Percentiles rank a stretch among this genome's conserved stretches.
Evolutionary conservation across 1,139 yeast genomes (phyloP).

Genomic region (Wickerhamiella infanticola): DNA sequence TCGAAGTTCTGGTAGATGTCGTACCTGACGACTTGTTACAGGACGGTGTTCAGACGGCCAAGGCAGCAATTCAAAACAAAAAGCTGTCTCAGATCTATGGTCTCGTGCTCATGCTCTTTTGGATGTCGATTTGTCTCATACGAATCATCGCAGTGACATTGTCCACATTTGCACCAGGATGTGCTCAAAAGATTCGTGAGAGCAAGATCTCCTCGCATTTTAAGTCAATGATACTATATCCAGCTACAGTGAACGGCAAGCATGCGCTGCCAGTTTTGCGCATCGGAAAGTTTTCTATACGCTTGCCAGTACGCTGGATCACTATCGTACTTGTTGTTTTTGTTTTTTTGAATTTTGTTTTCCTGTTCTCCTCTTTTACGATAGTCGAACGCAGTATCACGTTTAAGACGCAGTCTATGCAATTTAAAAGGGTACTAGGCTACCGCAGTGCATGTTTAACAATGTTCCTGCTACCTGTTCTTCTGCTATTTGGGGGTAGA

Average conservation of each 20-base stretch:
- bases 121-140: slow-evolving; percentile 20
- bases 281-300: slow-evolving; percentile 18
- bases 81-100: background rate
- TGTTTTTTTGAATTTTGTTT: slow-evolving; percentile 12
- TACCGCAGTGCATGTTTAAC: slow-evolving; percentile 37
- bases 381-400: slow-evolving; percentile 7
- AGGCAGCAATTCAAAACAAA: background rate
- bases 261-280: slow-evolving; percentile 27
- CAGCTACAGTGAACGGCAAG: slow-evolving; percentile 28
- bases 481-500: slow-evolving; percentile 42
- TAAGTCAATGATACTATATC: slow-evolving; percentile 33
- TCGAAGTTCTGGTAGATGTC: background rate
- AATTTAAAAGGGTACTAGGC: slow-evolving; percentile 19
- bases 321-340: slow-evolving; percentile 18
- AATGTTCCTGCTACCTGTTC: slow-evolving; percentile 28
- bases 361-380: slow-evolving; percentile 17
- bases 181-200: slow-evolving; percentile 1
- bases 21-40: background rate
- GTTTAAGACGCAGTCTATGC: slow-evolving; percentile 6
- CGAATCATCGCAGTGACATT: slow-evolving; percentile 9
- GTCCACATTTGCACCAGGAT: slow-evolving; percentile 2
- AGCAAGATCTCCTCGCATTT: slow-evolving; percentile 10
- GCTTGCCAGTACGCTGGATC: slow-evolving; percentile 24
- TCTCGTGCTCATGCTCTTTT: slow-evolving; percentile 12
- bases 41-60: background rate